A percentile compares a stretch with the other conserved stretches of the same genome.
These are phyloP conservation scores for Fusarium concolor DNA, from an alignment of 2,329 filamentous ascomycete species.

Conservation along the genomic window DNA sequence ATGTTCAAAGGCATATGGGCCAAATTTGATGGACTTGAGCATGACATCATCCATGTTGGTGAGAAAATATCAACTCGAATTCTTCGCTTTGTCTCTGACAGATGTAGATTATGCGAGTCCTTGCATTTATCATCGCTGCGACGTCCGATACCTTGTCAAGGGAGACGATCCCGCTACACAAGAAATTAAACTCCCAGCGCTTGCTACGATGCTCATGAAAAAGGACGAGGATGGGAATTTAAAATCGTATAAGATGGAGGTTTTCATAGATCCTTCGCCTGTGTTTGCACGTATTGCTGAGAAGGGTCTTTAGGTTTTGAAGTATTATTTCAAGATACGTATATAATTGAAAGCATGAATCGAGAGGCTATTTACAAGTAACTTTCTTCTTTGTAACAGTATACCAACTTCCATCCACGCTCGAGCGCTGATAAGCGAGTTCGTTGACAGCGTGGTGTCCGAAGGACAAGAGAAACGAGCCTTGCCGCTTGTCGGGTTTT, in stretches of 20 bases:
- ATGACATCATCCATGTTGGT: constrained; percentile 11
- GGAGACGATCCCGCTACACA: constrained; percentile 9
- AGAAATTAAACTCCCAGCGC: not conserved
- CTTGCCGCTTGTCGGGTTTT: not conserved
- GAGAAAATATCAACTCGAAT: not conserved
- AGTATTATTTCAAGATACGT: not conserved
- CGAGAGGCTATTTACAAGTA: not conserved
- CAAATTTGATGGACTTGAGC: constrained; percentile 4
- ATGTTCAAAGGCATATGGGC: not conserved
- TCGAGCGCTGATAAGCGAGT: constrained; percentile 29
- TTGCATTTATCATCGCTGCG: constrained; percentile 12
- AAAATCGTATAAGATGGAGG: constrained; percentile 4
- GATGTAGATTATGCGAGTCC: constrained; percentile 1
- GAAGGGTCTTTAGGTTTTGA: not conserved
- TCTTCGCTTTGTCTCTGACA: not conserved
- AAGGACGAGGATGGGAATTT: not conserved
- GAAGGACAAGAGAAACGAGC: constrained; percentile 20
- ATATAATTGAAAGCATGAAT: not conserved
- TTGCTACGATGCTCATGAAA: not conserved
- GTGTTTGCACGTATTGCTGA: constrained; percentile 6
- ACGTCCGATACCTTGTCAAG: constrained; percentile 9
- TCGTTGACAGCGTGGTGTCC: not conserved
- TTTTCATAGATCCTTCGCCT: not conserved
- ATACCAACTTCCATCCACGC: constrained; percentile 26
- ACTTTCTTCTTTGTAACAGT: constrained; percentile 13